These are phyloP conservation scores for Barnettozyma siamensis DNA, from an alignment of 805 yeast species.

Conservation along the genomic window DNA sequence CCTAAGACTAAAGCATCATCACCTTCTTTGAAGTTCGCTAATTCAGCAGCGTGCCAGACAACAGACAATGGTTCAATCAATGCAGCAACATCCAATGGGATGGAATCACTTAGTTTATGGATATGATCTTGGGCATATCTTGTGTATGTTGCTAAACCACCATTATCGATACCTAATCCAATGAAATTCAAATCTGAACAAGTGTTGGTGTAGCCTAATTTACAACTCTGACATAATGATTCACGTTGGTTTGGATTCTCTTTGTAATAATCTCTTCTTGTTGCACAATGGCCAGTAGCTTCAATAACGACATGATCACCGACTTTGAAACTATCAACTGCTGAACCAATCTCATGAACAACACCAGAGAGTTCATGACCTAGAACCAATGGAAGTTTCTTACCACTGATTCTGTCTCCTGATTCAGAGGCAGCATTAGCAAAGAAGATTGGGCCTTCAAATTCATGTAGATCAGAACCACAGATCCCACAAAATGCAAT, in stretches of 20 bases:
- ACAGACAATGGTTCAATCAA: constrained; percentile 53
- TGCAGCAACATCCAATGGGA: constrained; percentile 51
- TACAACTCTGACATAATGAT: constrained; percentile 38
- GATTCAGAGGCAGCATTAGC: constrained; percentile 38
- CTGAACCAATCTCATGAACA: constrained; percentile 46
- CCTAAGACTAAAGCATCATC: constrained; percentile 48
- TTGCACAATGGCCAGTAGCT: constrained; percentile 40
- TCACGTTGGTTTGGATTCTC: constrained; percentile 11
- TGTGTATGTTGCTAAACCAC: constrained; percentile 40
- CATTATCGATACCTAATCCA: constrained; percentile 47
- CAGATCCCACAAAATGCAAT: constrained; percentile 51
- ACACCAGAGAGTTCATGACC: constrained; percentile 61
- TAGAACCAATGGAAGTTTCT: constrained; percentile 49
- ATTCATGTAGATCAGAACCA: constrained; percentile 59
- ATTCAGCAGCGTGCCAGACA: constrained; percentile 52
- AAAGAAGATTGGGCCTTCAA: constrained; percentile 54
- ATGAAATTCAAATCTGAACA: constrained; percentile 38
- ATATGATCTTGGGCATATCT: constrained; percentile 35
- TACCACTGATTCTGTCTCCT: constrained; percentile 25
- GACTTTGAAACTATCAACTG: constrained; percentile 41
- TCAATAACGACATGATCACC: constrained; percentile 57
- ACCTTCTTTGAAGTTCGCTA: constrained; percentile 38
- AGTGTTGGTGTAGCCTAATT: constrained; percentile 38
- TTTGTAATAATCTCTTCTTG: constrained; percentile 27
- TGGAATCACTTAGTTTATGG: constrained; percentile 33